phyloP scores from a whole-genome alignment of 805 yeast genomes.

The Pichia rugopelliculosa region DNA sequence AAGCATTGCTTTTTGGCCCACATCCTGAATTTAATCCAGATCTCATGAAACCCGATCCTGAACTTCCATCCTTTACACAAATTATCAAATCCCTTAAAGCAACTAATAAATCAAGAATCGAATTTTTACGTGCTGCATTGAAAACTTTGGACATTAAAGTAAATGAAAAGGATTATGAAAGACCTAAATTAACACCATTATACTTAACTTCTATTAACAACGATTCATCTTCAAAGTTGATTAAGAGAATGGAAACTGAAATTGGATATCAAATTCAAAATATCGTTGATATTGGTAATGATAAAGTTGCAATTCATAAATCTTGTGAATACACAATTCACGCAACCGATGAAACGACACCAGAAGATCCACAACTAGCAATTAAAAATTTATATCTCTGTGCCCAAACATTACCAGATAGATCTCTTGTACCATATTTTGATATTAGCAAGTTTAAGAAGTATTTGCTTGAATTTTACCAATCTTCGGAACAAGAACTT shows the following conservation, averaged over 20 bases:
- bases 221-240: constrained; percentile 26
- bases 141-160: constrained; percentile 60
- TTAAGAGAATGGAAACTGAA: constrained; percentile 25
- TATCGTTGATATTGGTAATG: constrained; percentile 44
- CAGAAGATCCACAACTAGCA: constrained; percentile 49
- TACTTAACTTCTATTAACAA: constrained; percentile 39
- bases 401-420: constrained; percentile 36
- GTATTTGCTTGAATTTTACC: constrained; percentile 31
- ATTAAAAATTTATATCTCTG: constrained; percentile 49
- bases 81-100: constrained; percentile 36
- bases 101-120: constrained; percentile 41
- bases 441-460: constrained; percentile 50
- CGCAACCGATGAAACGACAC: constrained; percentile 27
- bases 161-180: constrained; percentile 39
- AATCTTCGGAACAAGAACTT: constrained; percentile 13
- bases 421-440: constrained; percentile 63
- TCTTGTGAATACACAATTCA: constrained; percentile 26
- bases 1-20: constrained; percentile 69
- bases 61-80: constrained; percentile 19
- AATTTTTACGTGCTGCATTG: constrained; percentile 52
- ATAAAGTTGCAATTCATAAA: constrained; percentile 45
- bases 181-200: constrained; percentile 68
- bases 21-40: constrained; percentile 82
- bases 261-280: constrained; percentile 34
- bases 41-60: constrained; percentile 31